phyloP scores from a whole-genome alignment of 352 stramenopile species.

The Aphanomyces invadans region DNA sequence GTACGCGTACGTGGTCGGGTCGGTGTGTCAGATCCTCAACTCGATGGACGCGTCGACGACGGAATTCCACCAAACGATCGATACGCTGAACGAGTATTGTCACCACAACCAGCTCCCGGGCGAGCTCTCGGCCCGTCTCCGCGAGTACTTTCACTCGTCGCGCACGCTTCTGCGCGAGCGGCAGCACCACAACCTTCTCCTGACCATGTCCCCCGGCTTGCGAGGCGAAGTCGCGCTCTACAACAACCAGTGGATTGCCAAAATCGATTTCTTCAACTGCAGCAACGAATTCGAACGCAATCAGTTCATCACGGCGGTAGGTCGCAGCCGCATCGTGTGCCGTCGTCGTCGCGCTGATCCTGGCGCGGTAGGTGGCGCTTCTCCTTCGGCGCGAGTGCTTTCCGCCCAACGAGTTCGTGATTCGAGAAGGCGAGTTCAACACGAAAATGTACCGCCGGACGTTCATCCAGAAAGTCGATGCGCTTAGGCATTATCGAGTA shows the following conservation, averaged over 20 bases:
- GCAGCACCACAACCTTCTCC: slow-evolving; percentile 22
- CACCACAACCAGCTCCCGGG: slow-evolving; percentile 20
- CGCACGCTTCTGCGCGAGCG: slow-evolving; percentile 14
- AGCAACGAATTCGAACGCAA: slow-evolving; percentile 1
- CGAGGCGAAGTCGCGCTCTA: slow-evolving; percentile 26
- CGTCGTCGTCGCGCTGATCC: background rate
- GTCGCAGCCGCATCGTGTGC: too few relatives aligned
- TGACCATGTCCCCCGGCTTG: slow-evolving; percentile 24
- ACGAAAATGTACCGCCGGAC: slow-evolving; percentile 20
- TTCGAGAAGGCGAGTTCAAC: slow-evolving; percentile 24
- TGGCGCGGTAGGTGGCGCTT: slow-evolving; percentile 14
- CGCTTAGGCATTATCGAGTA: background rate
- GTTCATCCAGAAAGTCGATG: background rate
- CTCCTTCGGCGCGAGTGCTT: slow-evolving; percentile 20
- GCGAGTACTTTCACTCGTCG: slow-evolving; percentile 23
- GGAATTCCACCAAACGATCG: slow-evolving; percentile 25
- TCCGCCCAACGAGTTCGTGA: slow-evolving; percentile 14
- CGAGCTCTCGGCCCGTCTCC: slow-evolving; percentile 19
- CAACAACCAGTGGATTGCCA: slow-evolving; percentile 27
- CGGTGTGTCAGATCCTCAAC: slow-evolving; percentile 23
- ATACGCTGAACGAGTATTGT: slow-evolving; percentile 26
- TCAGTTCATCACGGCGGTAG: slow-evolving; percentile 21
- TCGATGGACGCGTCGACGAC: slow-evolving; percentile 23
- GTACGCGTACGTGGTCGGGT: slow-evolving; percentile 25
- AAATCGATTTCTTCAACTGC: slow-evolving; percentile 27